Conservation (phyloP, 257 asterid genomes). For the Salvia miltiorrhiza region DNA sequence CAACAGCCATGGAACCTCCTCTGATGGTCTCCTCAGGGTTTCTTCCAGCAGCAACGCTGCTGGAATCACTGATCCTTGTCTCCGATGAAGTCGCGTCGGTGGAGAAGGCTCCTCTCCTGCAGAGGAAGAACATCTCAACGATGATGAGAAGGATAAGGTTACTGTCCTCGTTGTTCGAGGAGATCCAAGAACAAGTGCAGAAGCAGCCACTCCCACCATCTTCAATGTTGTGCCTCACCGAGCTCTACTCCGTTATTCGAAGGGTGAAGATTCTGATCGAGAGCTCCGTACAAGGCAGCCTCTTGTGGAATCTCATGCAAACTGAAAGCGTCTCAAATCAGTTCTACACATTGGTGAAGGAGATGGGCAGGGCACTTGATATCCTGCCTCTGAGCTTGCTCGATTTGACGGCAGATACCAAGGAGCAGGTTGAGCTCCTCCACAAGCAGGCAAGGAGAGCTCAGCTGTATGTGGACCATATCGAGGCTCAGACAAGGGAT, state of each 20-base stretch:
- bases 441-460: conserved; percentile 70
- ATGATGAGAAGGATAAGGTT: conserved; percentile 59
- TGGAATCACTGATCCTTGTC: conserved; percentile 55
- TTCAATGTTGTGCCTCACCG: conserved; percentile 64
- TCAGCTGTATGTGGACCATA: conserved; percentile 38
- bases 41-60: conserved; percentile 48
- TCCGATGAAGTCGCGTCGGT: conserved; percentile 39
- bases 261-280: conserved; percentile 48
- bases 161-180: conserved; percentile 69
- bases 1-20: conserved; percentile 47
- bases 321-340: conserved; percentile 56
- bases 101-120: conserved; percentile 44
- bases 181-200: conserved; percentile 58
- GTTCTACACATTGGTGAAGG: conserved; percentile 43
- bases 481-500: conserved; percentile 49
- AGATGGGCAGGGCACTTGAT: conserved; percentile 74
- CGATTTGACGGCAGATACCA: conserved; percentile 52
- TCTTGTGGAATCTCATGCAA: conserved; percentile 72
- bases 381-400: conserved; percentile 78
- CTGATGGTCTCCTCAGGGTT: conserved; percentile 56
- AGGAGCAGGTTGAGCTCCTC: conserved; percentile 79
- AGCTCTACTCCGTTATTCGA: conserved; percentile 51
- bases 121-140: conserved; percentile 48
- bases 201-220: conserved; percentile 60
- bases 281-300: conserved; percentile 54